Base-by-base conservation (phyloP, 2,329 filamentous ascomycete species). In the Penicillium brasilianum region DNA sequence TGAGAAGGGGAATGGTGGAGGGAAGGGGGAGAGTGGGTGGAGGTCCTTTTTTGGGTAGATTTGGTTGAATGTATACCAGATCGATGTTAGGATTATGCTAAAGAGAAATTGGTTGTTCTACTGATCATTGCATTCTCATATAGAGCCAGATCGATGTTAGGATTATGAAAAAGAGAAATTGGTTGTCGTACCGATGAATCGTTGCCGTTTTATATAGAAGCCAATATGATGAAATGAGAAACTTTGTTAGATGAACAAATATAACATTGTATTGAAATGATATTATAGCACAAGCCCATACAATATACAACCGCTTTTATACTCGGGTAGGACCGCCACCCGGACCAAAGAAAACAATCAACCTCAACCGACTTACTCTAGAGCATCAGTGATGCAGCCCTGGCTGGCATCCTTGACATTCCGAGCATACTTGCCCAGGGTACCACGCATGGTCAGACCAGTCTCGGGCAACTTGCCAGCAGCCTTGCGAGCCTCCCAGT, bases 341-440 rank as follows among this genome's bases (percentile, higher is more conserved):
- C 55, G 25, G 51, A 43, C 56, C 55, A 37, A 18, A 50, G 51
- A 41, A 55, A 64, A n/a, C n/a, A 60, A 46, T 25, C 18, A 48
- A 25, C 10, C 16, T 11, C 8, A 25, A 11, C 28, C 9, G 2
- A 25, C 65, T 69, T 72, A 75, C 53, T 75, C 73, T 57, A 78
- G 58, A 63, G 72, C 65, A 69, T 82, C 80, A 44, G 80, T 82
- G 59, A 82, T 79, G 67, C 79, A 82, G 51, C 80, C 80, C 57
- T 78, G 78, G 67, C 80, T 82, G 28, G 80, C 80, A 70, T 82
- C 79, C 59, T 73, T 74, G 60, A 82, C 80, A 41, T 68, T 69
- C 61, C 76, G 75, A 58, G 89, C 88, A 71, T 92, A 92, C 78
- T 92, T 92, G 65, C 84, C 86, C 67, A 92, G 78, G 6, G 89